Conservation (phyloP, 164 flowering plant genomes). For the Chimonanthus praecox region DNA sequence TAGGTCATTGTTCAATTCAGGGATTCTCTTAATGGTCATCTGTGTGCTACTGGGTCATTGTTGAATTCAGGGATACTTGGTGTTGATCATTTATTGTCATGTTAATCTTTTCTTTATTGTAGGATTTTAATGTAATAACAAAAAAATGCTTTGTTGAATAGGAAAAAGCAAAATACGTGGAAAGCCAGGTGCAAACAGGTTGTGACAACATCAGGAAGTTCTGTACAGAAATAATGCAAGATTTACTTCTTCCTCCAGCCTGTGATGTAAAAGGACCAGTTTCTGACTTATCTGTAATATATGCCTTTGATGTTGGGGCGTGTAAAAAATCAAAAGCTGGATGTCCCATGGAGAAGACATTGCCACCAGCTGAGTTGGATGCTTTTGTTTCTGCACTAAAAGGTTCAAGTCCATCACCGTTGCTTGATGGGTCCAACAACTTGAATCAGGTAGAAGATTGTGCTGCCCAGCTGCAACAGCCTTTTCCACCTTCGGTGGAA, state of each 20-base stretch:
- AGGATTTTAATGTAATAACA: background rate
- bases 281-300: constrained; percentile 6
- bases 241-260: constrained; percentile 38
- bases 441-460: background rate
- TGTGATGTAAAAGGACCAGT: constrained; percentile 4
- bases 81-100: too few species aligned
- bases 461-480: background rate
- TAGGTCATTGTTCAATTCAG: too few species aligned
- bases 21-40: too few species aligned
- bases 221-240: constrained; percentile 63
- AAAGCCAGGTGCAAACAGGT: constrained; percentile 65
- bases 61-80: too few species aligned
- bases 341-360: background rate
- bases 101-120: background rate
- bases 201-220: constrained; percentile 61
- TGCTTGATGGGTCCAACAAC: background rate
- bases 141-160: constrained; percentile 15
- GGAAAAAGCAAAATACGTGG: constrained; percentile 68
- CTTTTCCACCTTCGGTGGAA: background rate
- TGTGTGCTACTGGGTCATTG: too few species aligned
- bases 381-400: background rate
- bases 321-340: background rate
- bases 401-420: background rate
- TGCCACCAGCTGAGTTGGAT: constrained; percentile 1
- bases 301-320: background rate